Base-by-base conservation (phyloP, 208 protist species). In the Trypanosoma theileri region DNA sequence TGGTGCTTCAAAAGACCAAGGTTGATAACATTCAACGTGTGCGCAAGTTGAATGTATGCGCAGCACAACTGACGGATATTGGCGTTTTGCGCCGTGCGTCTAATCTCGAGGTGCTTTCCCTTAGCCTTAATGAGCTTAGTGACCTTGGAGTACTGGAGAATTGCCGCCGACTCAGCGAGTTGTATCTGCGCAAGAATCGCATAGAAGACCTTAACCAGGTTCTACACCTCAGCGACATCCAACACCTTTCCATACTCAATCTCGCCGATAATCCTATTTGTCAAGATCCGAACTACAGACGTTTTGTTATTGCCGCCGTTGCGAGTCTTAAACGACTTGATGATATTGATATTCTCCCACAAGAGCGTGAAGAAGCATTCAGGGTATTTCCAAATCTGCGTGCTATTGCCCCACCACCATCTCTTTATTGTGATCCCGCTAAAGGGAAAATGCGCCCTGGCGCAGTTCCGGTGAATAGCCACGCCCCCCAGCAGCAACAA, bases 201-300 rank as follows among this genome's bases (percentile, higher is more conserved):
- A 84, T 97, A 41, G 59, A 81, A 26, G 91, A 96, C 67, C 80
- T 96, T 64, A 91, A 93, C 66, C 84, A 97, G 57, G 71, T 97
- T 3, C 81, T 94, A 17, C 92, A 96, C 67, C 86, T 97, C 52
- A 83, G 75, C 16, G 77, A 82, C 16, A 69, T 92, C 14, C 75
- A 69, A 1, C 70, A 80, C 53, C 77, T 97, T n/a, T 79, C 82
- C 54, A 80, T 91, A 44, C 75, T 96, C 16, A 94, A 77, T 55
- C 66, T 96, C 7, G 71, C 78, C 0, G 93, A 97, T 31, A 97
- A 97, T 59, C 91, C 91, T 8, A 89, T 97, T 52, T 80, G 76
- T 24, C 73, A 82, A 17, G 84, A 94, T 65, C 90, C 93, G 7
- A 92, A 95, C 69, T 97, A 97, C 79, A 77, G 91, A 13, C 79